A percentile compares a stretch with the other conserved stretches of the same genome.
Evolutionary conservation across 2,329 filamentous ascomycete species (phyloP).

Genomic region (Leptographium flavum): DNA sequence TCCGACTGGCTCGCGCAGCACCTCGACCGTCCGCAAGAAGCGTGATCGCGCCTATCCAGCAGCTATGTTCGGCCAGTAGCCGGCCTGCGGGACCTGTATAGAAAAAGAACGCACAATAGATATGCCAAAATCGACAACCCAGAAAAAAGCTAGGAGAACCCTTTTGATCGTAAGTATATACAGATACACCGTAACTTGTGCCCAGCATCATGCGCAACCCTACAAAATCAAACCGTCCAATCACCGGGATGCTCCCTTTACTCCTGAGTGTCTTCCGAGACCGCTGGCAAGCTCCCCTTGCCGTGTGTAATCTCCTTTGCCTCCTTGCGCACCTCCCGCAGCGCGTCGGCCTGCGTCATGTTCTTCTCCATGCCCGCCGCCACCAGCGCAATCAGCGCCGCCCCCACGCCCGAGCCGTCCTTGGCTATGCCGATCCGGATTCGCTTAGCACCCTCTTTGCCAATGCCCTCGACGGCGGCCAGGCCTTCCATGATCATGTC

Average conservation of each 20-base stretch:
- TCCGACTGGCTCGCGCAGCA: slow-evolving; percentile 34
- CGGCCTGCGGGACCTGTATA: background rate
- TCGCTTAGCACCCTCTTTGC: slow-evolving; percentile 62
- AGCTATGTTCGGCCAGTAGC: slow-evolving; percentile 38
- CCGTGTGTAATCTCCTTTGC: slow-evolving; percentile 12
- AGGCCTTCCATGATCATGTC: slow-evolving; percentile 77
- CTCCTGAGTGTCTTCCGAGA: slow-evolving; percentile 14
- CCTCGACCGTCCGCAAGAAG: slow-evolving; percentile 33
- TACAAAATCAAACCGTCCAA: background rate
- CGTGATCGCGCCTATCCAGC: slow-evolving; percentile 47
- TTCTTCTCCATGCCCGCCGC: slow-evolving; percentile 53
- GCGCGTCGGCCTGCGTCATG: slow-evolving; percentile 19
- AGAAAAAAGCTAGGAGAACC: background rate
- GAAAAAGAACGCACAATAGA: background rate
- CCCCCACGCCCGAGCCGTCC: slow-evolving; percentile 91
- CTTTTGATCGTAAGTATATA: too few species aligned
- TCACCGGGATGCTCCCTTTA: background rate
- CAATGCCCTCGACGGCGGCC: slow-evolving; percentile 62
- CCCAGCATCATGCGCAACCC: background rate
- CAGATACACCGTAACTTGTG: background rate
- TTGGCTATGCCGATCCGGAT: slow-evolving; percentile 93
- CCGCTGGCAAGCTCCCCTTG: slow-evolving; percentile 16
- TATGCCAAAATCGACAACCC: background rate
- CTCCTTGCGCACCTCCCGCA: slow-evolving; percentile 26
- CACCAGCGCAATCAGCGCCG: slow-evolving; percentile 84